phyloP scores from a whole-genome alignment of 352 stramenopile genomes.

The Phytophthora pinifolia region DNA sequence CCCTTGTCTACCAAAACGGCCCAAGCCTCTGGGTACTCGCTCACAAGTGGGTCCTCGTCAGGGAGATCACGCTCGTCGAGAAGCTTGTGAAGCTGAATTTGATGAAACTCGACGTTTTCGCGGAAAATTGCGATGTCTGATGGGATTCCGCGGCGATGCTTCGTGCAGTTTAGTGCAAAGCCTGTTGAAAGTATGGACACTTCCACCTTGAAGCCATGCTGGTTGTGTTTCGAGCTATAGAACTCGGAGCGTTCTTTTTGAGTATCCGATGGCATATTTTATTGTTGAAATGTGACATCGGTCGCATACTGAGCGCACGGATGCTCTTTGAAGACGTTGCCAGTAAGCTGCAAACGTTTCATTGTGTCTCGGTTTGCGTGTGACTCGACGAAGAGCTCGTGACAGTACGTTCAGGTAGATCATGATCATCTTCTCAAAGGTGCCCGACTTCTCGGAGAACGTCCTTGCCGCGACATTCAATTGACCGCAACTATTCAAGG shows the following conservation, averaged over 20 bases:
- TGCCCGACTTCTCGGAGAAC: background rate
- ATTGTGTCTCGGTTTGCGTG: background rate
- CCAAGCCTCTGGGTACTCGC: background rate
- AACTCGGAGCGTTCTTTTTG: background rate
- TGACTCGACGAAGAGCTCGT: background rate
- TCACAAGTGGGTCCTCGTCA: background rate
- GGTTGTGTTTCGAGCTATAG: conserved; percentile 2
- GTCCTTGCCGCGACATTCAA: background rate
- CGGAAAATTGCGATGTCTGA: conserved; percentile 1
- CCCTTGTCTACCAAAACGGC: background rate
- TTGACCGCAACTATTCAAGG: background rate
- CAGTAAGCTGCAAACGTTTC: background rate
- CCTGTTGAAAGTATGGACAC: background rate
- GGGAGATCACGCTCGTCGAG: background rate
- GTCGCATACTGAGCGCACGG: conserved; percentile 2
- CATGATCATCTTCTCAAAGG: conserved; percentile 6
- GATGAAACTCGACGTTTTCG: background rate
- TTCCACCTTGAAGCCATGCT: conserved; percentile 4
- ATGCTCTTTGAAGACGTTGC: background rate
- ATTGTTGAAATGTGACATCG: conserved; percentile 1
- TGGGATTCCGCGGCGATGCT: background rate
- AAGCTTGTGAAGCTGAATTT: background rate
- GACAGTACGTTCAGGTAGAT: background rate
- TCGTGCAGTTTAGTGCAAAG: background rate
- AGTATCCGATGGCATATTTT: background rate